phyloP scores from a whole-genome alignment of 139 green algal species.

The Gonium pectorale region DNA sequence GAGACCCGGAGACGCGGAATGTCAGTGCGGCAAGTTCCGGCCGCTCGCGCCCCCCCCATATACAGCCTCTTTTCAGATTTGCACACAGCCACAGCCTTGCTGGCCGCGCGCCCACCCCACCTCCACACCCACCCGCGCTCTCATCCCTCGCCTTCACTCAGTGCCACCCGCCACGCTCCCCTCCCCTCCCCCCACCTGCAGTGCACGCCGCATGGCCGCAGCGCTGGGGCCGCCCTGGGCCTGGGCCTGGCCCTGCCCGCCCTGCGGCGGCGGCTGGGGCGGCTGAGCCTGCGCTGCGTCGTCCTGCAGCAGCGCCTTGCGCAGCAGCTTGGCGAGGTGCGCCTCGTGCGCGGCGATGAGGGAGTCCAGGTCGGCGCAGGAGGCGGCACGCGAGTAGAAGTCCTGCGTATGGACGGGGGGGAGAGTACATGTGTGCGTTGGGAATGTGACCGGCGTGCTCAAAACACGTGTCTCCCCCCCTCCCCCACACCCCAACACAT shows the following conservation, averaged over 20 bases:
- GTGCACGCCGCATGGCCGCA: not conserved
- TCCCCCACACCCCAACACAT: not conserved
- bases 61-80: no score
- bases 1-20: no score
- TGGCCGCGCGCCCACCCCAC: no score
- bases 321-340: slow-evolving; percentile 72
- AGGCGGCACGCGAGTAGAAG: slow-evolving; percentile 65
- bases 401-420: slow-evolving; percentile 51
- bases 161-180: no score
- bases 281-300: slow-evolving; percentile 7
- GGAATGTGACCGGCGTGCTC: no score
- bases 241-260: not conserved
- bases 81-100: no score
- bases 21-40: no score
- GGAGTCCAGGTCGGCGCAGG: slow-evolving; percentile 81
- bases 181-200: not conserved
- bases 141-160: no score
- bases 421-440: no score
- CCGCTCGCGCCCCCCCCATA: no score
- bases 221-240: not conserved
- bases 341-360: slow-evolving; percentile 84
- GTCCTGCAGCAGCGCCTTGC: slow-evolving; percentile 68
- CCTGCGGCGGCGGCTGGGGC: not conserved
- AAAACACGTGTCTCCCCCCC: no score
- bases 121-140: no score